Evolutionary conservation across 305 asterid species (phyloP), one percentile per base, ranked within the genome.

Genomic region (Euphrasia arctica): DNA sequence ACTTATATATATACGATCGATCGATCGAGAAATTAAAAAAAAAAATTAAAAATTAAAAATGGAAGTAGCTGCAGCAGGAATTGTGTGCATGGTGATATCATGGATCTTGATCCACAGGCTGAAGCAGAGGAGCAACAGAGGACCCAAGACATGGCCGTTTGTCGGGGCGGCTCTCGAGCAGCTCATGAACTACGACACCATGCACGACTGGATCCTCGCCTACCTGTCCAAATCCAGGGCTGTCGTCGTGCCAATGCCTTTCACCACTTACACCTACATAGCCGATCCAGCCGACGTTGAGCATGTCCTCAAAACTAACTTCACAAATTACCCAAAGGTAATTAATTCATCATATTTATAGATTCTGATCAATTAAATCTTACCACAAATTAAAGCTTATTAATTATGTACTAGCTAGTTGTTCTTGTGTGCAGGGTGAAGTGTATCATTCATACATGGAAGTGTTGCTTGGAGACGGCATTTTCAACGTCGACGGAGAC

Each of bases 381-480:
- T 18, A 18, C 22, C 22, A 18, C 22, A 18, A 18, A 18, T 18
- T 18, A 18, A 18, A 18, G 22, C 22, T 18, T 18, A 18, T 18
- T 18, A 18, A 18, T 18, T 18, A 18, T 18, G 22, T 18, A 18
- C 22, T 18, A 18, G 22, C 22, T 18, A 18, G 22, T 18, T 18
- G 22, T 18, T 18, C 22, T 18, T 18, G 22, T 18, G 22, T 18
- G 22, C 39, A 92, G 98, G 96, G 98, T 42, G 86, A 83, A 70
- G 85, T 81, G 18, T 89, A 89, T 61, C 97, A 80, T 79, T 92
- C 98, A 11, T 92, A 87, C 31, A 92, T 89, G 98, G 97, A 92
- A 68, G 97, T 89, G n/a, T 66, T 92, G 68, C 85, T 92, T 56
- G 97, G 98, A 70, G 78, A 90, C 57, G 98, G 98, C 5, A 92